Evolutionary conservation across 768 basidiomycete species (phyloP).

Genomic region (Termitomyces heimii): DNA sequence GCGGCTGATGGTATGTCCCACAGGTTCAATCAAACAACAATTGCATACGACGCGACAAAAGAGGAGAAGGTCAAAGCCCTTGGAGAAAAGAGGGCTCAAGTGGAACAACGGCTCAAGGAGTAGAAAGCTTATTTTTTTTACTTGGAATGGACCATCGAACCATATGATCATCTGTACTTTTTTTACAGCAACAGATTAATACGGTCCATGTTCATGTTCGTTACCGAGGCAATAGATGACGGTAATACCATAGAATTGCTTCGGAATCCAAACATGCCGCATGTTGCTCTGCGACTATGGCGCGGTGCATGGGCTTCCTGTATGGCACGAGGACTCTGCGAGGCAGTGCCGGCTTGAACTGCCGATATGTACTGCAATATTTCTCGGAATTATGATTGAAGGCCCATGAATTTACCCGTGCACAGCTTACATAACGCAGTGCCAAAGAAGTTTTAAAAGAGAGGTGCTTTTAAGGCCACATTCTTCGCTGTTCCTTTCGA

Average conservation of each 20-base stretch:
- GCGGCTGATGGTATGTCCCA: not conserved
- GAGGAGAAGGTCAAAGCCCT: conserved; percentile 80
- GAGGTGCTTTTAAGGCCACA: not conserved
- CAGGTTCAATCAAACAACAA: conserved; percentile 80
- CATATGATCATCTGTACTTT: not conserved
- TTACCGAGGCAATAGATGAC: not conserved
- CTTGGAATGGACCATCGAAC: not conserved
- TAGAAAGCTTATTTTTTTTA: not conserved
- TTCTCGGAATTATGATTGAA: not conserved
- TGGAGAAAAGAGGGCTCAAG: conserved; percentile 56
- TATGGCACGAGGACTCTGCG: not conserved
- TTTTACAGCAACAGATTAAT: not conserved
- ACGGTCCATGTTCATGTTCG: not conserved
- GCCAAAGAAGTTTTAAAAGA: conserved; percentile 5
- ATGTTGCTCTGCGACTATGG: not conserved
- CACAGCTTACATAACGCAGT: conserved; percentile 12
- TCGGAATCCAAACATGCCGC: not conserved
- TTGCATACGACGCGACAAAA: conserved; percentile 82
- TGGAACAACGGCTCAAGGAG: conserved; percentile 62
- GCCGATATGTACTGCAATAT: not conserved
- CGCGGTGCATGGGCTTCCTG: not conserved
- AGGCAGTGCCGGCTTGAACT: not conserved
- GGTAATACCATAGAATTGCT: not conserved
- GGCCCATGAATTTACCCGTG: not conserved
- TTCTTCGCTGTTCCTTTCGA: not conserved